These are phyloP conservation scores for Parietaria judaica DNA, from an alignment of 306 rosid genomes.

Conservation along the genomic window DNA sequence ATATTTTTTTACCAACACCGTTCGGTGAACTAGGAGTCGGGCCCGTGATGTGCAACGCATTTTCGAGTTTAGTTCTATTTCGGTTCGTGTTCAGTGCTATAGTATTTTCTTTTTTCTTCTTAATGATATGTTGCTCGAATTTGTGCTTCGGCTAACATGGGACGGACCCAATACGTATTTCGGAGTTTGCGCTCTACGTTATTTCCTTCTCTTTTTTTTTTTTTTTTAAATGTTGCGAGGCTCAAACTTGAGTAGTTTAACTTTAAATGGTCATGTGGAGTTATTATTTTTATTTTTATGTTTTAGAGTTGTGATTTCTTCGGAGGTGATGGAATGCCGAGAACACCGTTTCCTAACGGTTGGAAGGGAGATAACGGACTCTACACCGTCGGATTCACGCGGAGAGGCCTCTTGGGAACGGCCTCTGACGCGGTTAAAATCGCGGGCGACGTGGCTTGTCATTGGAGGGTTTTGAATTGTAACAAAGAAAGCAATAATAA, in stretches of 20 bases:
- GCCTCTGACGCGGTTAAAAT: conserved; percentile 57
- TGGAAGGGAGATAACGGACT: conserved; percentile 86
- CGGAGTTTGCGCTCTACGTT: too few species aligned
- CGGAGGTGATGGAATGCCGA: conserved; percentile 76
- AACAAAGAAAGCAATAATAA: background rate
- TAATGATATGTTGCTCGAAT: too few species aligned
- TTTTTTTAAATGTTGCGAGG: background rate
- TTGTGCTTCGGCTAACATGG: too few species aligned
- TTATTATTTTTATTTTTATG: background rate
- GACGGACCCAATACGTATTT: too few species aligned
- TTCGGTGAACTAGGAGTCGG: background rate
- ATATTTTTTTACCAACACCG: background rate
- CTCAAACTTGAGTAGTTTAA: too few species aligned
- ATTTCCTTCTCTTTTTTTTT: too few species aligned
- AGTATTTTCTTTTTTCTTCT: too few species aligned
- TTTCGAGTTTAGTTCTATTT: too few species aligned
- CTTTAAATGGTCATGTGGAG: too few species aligned
- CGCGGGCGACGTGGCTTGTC: conserved; percentile 50
- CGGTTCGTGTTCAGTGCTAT: too few species aligned
- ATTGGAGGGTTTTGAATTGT: conserved; percentile 37
- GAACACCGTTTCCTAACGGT: conserved; percentile 68
- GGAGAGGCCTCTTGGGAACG: conserved; percentile 79
- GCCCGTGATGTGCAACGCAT: too few species aligned
- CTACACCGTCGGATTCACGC: conserved; percentile 77
- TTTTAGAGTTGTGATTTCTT: conserved; percentile 59